A percentile compares a stretch with the other conserved stretches of the same genome.
phyloP scores from a whole-genome alignment of 257 asterid species.

The Gardenia jasminoides region DNA sequence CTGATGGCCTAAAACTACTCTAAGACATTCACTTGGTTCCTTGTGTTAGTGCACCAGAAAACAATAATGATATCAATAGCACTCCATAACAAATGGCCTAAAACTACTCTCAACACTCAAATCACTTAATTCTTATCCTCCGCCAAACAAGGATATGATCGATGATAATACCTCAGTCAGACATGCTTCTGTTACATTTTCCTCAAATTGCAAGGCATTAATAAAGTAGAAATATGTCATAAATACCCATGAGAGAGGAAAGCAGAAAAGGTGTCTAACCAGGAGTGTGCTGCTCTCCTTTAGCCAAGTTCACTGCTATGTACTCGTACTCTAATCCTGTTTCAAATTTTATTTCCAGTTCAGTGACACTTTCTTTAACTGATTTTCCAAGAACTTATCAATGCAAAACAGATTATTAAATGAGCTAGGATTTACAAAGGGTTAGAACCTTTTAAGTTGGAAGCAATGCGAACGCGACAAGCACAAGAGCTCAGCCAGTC shows the following conservation, averaged over 20 bases:
- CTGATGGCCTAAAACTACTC: no score
- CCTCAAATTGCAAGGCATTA: not conserved
- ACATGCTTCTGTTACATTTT: not conserved
- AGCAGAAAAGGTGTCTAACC: slow-evolving; percentile 36
- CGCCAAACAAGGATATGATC: no score
- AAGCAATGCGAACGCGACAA: slow-evolving; percentile 74
- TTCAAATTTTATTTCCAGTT: not conserved
- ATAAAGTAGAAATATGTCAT: not conserved
- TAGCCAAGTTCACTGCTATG: slow-evolving; percentile 62
- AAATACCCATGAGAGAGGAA: not conserved
- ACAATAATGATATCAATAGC: no score
- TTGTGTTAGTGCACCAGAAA: no score
- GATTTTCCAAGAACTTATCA: not conserved
- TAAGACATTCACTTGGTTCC: not conserved
- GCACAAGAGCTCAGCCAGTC: slow-evolving; percentile 85
- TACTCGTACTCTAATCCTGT: slow-evolving; percentile 75
- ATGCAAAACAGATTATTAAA: not conserved
- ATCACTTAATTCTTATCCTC: no score
- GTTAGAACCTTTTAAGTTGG: slow-evolving; percentile 58
- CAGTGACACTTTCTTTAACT: not conserved
- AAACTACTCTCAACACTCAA: not conserved
- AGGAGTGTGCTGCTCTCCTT: slow-evolving; percentile 68
- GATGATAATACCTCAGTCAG: not conserved
- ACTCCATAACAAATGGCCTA: no score
- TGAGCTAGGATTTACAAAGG: not conserved